Conservation (phyloP, 2,329 filamentous ascomycete species). For the Colletotrichum costaricense region DNA sequence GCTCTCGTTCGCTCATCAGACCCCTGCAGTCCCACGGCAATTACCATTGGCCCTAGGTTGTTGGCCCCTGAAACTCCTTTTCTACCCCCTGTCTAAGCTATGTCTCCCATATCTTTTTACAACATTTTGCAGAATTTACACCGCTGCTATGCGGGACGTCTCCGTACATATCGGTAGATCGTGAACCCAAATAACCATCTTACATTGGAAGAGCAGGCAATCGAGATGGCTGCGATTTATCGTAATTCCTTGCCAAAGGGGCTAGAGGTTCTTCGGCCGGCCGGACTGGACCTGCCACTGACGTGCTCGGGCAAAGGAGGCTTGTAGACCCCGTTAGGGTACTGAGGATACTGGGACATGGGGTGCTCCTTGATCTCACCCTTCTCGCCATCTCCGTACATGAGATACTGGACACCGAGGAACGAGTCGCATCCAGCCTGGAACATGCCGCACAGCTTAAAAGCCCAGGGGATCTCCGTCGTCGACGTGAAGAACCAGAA, state of each 20-base stretch:
- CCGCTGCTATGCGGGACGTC: slow-evolving; percentile 3
- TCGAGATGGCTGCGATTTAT: background rate
- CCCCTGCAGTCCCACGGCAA: slow-evolving; percentile 33
- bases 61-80: slow-evolving; percentile 31
- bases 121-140: slow-evolving; percentile 15
- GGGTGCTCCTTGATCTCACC: slow-evolving; percentile 51
- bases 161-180: slow-evolving; percentile 4
- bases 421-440: slow-evolving; percentile 82
- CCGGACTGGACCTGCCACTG: slow-evolving; percentile 50
- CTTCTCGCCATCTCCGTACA: slow-evolving; percentile 69
- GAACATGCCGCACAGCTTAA: slow-evolving; percentile 86
- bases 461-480: slow-evolving; percentile 78
- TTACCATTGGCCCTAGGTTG: slow-evolving; percentile 24
- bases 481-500: slow-evolving; percentile 83
- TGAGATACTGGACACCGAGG: slow-evolving; percentile 78
- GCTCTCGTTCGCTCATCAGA: slow-evolving; percentile 26
- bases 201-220: background rate
- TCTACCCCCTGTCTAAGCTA: slow-evolving; percentile 34
- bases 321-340: slow-evolving; percentile 44
- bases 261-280: slow-evolving; percentile 50
- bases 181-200: background rate
- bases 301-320: slow-evolving; percentile 45
- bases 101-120: slow-evolving; percentile 15
- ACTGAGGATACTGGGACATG: slow-evolving; percentile 44
- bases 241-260: slow-evolving; percentile 40